Base-by-base conservation (phyloP, 139 green algal species). In the Coelastrella sp. region DNA sequence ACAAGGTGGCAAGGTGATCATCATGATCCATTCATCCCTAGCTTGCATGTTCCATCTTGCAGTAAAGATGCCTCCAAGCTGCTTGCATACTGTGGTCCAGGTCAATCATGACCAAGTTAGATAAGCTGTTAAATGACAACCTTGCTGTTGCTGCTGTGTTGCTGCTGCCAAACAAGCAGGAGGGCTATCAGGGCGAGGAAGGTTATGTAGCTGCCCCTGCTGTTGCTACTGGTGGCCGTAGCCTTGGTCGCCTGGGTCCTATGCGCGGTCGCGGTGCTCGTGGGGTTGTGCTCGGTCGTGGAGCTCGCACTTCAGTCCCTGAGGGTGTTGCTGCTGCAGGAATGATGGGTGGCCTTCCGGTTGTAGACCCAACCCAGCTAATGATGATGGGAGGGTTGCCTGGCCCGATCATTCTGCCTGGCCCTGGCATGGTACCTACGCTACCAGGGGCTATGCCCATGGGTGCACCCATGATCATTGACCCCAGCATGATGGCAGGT, bases 381-480 rank as follows among this genome's bases (percentile, higher is more conserved):
- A 88, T 88, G 83, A 87, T 87, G 82, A 87, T 87, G 68, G 68
- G 66, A 27, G 48, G 73, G 34, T 66, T 86, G 63, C 74, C 74
- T 23, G 74, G 74, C 6, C 74, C 74, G 32, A 81, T 81, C 74
- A 81, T 81, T 34, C 51, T 81, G 50, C 74, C 74, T 19, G 34
- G 34, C 5, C 50, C 50, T 38, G 74, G 74, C 74, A 81, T 81
- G 50, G 35, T 81, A 51, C 50, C 50, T 21, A 51, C 50, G n/a
- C 21, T 80, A 17, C 72, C 68, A 21, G 68, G 68, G 9, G 68
- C 38, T 19, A 79, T 79, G 71, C 43, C 74, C 7, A 17, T 81
- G 50, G 74, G 74, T 25, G 69, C 69, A 8, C 74, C 74, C 19
- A 50, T 81, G 34, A 50, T 81, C 23, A 43, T 81, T 13, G 74